Base-by-base conservation (phyloP, 2,329 filamentous ascomycete genomes). In the Ascomycota sp. region DNA sequence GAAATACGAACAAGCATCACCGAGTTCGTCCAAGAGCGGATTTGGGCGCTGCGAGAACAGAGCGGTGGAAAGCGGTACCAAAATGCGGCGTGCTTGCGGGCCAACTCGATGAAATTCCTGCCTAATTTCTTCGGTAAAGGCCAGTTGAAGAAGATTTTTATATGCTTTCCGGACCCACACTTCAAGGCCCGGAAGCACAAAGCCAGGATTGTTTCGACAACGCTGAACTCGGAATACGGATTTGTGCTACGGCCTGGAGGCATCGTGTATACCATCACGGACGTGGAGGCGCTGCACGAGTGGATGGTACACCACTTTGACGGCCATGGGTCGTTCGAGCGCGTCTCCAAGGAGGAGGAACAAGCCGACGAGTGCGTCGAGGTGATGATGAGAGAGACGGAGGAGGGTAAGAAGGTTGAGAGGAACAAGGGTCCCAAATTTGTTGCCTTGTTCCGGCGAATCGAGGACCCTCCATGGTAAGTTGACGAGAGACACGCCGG, bases 91-190 rank as follows among this genome's bases (percentile, higher is more conserved):
- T 91, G 82, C 47, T 61, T 98, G 28, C 75, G 89, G 36, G 80
- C 81, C 39, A 98, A 98, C 57, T 81, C 82, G 5, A 98, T 98
- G 89, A 98, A 98, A 51, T 98, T 95, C 53, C 61, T 98, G n/a
- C 86, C 91, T 36, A 95, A 98, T 48, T 93, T 94, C 62, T 95
- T 98, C 61, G 59, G 56, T 32, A 78, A 75, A 44, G 62, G 57
- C 10, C 85, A 94, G 48, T 69, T 98, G 10, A 69, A 65, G 37
- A 91, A 91, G 48, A 80, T 95, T 47, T 98, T 98, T 52, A 79
- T 98, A 43, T 98, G 89, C 59, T 98, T 98, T 48, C 89, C 89
- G 0, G 89, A 98, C 46, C 89, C 89, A 34, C 89, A 98, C 54
- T 98, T 98, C 63, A 98, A 98, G 56, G 72, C 81, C 9, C 69